phyloP scores from a whole-genome alignment of 345 rosid genomes.

The Syzygium oleosum region DNA sequence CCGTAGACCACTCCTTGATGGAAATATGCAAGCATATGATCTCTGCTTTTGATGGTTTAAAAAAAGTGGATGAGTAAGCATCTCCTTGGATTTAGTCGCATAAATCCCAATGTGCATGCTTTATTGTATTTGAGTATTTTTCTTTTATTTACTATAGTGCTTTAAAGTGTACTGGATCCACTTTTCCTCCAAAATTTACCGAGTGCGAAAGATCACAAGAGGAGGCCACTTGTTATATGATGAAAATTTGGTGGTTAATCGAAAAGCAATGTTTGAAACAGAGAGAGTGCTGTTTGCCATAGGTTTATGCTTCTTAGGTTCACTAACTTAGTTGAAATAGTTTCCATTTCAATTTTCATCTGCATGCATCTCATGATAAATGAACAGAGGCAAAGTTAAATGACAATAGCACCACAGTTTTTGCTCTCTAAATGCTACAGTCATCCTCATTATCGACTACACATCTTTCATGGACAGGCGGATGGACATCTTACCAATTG shows the following conservation, averaged over 20 bases:
- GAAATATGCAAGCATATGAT: conserved; percentile 56
- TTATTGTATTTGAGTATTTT: background rate
- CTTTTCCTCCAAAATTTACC: background rate
- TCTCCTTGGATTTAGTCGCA: background rate
- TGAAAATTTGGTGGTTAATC: background rate
- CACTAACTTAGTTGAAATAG: background rate
- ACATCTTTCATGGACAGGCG: conserved; percentile 26
- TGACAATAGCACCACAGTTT: background rate
- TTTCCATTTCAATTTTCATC: background rate
- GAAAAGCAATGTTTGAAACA: background rate
- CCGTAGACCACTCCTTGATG: conserved; percentile 17
- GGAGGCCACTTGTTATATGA: background rate
- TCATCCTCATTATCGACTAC: background rate
- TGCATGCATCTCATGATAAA: background rate
- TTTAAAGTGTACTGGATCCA: background rate
- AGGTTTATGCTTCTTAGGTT: background rate
- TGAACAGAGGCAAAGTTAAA: background rate
- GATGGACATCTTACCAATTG: conserved; percentile 52
- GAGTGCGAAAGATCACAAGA: background rate
- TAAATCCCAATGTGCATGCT: background rate
- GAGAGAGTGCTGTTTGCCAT: background rate
- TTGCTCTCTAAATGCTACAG: background rate
- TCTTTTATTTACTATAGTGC: background rate
- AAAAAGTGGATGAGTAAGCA: conserved; percentile 44
- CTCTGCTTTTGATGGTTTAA: conserved; percentile 44